Percentiles rank a stretch among this genome's conserved stretches.
Conservation (phyloP, 495 filamentous ascomycete species). For the Lasiosphaeria miniovina region DNA sequence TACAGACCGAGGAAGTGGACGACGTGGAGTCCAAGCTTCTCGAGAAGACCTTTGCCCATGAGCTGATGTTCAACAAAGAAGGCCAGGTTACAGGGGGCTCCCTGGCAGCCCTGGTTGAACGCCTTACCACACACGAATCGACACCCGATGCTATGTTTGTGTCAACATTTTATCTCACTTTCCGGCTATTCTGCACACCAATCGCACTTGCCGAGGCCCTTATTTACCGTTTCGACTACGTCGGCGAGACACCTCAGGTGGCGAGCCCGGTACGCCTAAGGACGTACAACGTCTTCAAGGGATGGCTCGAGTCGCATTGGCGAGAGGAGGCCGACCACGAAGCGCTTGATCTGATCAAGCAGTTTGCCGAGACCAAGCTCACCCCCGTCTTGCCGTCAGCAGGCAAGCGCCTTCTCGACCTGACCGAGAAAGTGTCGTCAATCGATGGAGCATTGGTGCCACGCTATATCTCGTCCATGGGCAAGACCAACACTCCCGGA, state of each 20-base stretch:
- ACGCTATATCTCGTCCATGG: constrained; percentile 81
- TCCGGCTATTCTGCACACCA: constrained; percentile 89
- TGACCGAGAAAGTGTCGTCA: constrained; percentile 78
- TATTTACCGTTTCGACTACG: constrained; percentile 87
- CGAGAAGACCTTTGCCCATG: constrained; percentile 83
- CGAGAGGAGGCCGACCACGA: constrained; percentile 70
- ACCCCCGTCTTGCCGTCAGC: constrained; percentile 66
- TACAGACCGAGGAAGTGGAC: constrained; percentile 67
- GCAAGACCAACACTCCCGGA: constrained; percentile 73
- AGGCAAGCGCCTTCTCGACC: constrained; percentile 71
- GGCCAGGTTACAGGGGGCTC: constrained; percentile 93
- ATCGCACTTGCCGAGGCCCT: constrained; percentile 74
- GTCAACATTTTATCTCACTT: constrained; percentile 93
- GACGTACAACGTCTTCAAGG: constrained; percentile 95
- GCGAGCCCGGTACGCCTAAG: constrained; percentile 79
- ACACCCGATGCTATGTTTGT: constrained; percentile 93
- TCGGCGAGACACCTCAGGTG: constrained; percentile 69
- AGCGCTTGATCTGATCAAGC: constrained; percentile 69
- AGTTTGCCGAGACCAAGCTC: constrained; percentile 75
- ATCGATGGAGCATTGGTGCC: constrained; percentile 76
- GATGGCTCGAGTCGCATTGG: constrained; percentile 97
- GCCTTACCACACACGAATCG: constrained; percentile 87
- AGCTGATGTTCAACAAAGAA: constrained; percentile 89
- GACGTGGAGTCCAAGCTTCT: constrained; percentile 77
- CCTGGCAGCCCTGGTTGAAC: constrained; percentile 85